Percentiles rank a stretch among this genome's conserved stretches.
Conservation (phyloP, 108 stramenopile species). For the Craspedostauros australis region DNA sequence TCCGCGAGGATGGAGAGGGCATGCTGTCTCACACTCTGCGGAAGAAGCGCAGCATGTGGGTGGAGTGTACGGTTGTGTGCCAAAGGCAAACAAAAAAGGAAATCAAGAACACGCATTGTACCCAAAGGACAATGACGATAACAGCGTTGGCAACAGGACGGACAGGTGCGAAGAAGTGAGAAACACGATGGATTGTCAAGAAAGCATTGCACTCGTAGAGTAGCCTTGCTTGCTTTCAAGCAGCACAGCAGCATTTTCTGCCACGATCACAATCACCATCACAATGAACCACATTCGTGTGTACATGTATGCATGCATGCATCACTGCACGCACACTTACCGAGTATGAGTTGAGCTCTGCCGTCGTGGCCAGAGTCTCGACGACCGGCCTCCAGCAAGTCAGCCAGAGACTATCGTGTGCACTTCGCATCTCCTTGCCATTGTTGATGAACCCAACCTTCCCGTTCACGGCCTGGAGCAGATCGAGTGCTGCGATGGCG, state of each 20-base stretch:
- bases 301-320: too few relatives aligned
- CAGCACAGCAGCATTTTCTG: too few relatives aligned
- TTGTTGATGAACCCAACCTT: slow-evolving; percentile 2
- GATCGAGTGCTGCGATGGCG: slow-evolving; percentile 72
- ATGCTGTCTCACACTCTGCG: slow-evolving; percentile 71
- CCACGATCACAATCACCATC: too few relatives aligned
- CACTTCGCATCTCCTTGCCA: slow-evolving; percentile 24
- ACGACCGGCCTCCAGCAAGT: slow-evolving; percentile 53
- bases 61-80: too few relatives aligned
- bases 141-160: too few relatives aligned
- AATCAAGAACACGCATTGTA: too few relatives aligned
- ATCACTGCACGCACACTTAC: slow-evolving; percentile 35
- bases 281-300: too few relatives aligned
- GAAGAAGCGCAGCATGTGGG: slow-evolving; percentile 2
- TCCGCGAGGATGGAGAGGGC: slow-evolving; percentile 79
- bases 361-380: slow-evolving; percentile 59
- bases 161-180: not conserved
- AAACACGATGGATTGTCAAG: too few relatives aligned
- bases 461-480: slow-evolving; percentile 37
- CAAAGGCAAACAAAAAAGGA: too few relatives aligned
- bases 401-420: slow-evolving; percentile 31
- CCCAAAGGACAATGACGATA: too few relatives aligned
- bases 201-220: too few relatives aligned
- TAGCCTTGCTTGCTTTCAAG: too few relatives aligned
- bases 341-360: slow-evolving; percentile 46